Percentiles rank a stretch among this genome's conserved stretches.
These are phyloP conservation scores for Elasticomyces elasticus DNA, from an alignment of 495 filamentous ascomycete genomes.

Conservation along the genomic window DNA sequence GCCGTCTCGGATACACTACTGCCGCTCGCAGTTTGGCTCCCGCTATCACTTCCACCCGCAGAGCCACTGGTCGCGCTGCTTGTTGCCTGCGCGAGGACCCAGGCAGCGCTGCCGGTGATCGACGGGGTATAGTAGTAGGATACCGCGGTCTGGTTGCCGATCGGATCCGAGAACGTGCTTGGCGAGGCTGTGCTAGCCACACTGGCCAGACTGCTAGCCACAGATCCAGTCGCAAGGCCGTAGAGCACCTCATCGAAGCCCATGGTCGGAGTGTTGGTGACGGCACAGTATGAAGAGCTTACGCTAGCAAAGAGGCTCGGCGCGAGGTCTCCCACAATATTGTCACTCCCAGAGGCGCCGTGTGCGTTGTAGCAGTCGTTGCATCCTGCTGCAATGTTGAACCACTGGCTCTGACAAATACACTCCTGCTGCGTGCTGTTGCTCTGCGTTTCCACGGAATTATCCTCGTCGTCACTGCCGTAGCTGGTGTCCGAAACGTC, in stretches of 20 bases:
- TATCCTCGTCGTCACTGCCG: neutral
- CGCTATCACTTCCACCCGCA: neutral
- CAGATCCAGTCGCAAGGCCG: neutral
- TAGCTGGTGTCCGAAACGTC: neutral
- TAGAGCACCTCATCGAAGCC: slow-evolving; percentile 7
- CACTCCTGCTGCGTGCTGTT: slow-evolving; percentile 9
- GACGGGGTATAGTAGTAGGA: slow-evolving; percentile 13
- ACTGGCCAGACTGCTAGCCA: neutral
- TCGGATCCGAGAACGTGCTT: slow-evolving; percentile 8
- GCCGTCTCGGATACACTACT: neutral
- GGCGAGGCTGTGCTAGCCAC: neutral
- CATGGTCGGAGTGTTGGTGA: slow-evolving; percentile 12
- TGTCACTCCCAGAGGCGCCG: neutral
- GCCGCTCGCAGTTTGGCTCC: slow-evolving; percentile 1
- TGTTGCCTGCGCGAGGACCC: slow-evolving; percentile 10
- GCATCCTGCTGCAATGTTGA: neutral
- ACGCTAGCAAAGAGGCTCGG: neutral
- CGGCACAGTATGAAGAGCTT: slow-evolving; percentile 9
- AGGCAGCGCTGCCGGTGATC: slow-evolving; percentile 4
- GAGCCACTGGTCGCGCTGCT: slow-evolving; percentile 1
- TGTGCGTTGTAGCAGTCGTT: slow-evolving; percentile 12
- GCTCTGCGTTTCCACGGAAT: neutral
- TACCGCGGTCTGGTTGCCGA: slow-evolving; percentile 13
- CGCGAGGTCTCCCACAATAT: neutral
- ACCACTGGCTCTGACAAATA: slow-evolving; percentile 10